Evolutionary conservation across 2,329 filamentous ascomycete genomes (phyloP).

Genomic region (Geosmithia morbida): DNA sequence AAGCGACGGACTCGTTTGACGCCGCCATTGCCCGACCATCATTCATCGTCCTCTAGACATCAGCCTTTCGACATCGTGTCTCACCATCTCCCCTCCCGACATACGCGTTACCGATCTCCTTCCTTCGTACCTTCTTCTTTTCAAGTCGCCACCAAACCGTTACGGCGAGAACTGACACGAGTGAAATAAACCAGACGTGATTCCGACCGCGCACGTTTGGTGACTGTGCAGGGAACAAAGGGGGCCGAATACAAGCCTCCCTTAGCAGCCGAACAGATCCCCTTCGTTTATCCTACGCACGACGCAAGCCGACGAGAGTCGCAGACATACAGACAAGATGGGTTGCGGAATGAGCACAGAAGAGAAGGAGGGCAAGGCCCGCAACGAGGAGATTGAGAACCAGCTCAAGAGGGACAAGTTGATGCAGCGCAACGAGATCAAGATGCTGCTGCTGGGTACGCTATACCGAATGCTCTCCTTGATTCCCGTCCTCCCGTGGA

Average conservation of each 20-base stretch:
- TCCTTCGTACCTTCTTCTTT: too few relatives aligned
- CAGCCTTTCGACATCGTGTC: too few relatives aligned
- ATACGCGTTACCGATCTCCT: too few relatives aligned
- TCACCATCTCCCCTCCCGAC: too few relatives aligned
- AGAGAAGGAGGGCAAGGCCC: slow-evolving; percentile 99
- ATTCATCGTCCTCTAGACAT: too few relatives aligned
- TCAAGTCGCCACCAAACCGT: neutral
- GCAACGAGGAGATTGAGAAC: slow-evolving; percentile 99
- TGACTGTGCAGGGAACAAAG: neutral
- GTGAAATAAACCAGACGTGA: neutral
- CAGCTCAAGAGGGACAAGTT: slow-evolving; percentile 97
- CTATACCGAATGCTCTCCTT: neutral
- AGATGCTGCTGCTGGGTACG: slow-evolving; percentile 94
- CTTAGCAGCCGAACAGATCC: neutral
- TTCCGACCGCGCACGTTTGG: neutral
- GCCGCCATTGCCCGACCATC: too few relatives aligned
- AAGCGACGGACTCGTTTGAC: neutral
- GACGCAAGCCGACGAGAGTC: neutral
- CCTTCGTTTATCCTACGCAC: neutral
- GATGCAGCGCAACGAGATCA: slow-evolving; percentile 99
- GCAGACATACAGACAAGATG: slow-evolving; percentile 51
- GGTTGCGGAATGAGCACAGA: slow-evolving; percentile 99
- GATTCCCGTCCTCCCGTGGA: neutral
- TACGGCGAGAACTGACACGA: neutral
- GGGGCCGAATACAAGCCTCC: neutral